Evolutionary conservation across 305 asterid species (phyloP).

Genomic region (Plantago coronopus): DNA sequence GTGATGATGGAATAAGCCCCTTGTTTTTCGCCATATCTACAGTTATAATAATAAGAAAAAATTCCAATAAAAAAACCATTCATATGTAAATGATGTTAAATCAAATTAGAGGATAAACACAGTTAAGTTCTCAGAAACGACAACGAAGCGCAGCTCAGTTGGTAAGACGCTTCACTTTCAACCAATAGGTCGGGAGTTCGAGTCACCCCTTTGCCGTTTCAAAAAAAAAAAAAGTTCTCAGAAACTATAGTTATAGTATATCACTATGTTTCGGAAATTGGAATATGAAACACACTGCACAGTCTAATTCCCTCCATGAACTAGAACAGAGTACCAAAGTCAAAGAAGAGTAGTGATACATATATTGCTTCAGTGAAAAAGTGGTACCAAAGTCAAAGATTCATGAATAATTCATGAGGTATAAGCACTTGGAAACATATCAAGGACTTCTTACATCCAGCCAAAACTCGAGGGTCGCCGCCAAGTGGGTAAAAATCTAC

Average conservation of each 20-base stretch:
- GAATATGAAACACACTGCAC: conserved; percentile 1
- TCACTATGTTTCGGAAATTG: not conserved
- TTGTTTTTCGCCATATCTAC: conserved; percentile 97
- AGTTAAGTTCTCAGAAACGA: not conserved
- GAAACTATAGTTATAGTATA: not conserved
- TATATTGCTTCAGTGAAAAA: not conserved
- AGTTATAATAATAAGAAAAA: conserved; percentile 19
- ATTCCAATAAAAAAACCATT: conserved; percentile 20
- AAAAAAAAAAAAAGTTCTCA: too few relatives aligned
- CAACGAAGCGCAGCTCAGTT: too few relatives aligned
- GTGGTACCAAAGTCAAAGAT: conserved; percentile 7
- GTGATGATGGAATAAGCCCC: conserved; percentile 90
- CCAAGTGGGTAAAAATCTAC: conserved; percentile 89
- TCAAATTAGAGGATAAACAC: conserved; percentile 1
- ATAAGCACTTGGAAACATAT: conserved; percentile 20
- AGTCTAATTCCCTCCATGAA: conserved; percentile 13
- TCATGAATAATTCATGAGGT: conserved; percentile 16
- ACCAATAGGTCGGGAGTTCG: too few relatives aligned
- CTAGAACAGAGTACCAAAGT: conserved; percentile 10
- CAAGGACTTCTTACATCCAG: conserved; percentile 91
- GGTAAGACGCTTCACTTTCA: too few relatives aligned
- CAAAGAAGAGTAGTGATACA: conserved; percentile 5
- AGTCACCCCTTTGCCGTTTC: too few relatives aligned
- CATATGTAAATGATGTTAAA: conserved; percentile 13
- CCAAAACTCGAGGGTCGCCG: conserved; percentile 94